A percentile compares a stretch with the other conserved stretches of the same genome.
Conservation (phyloP, 75 land plant genomes). For the Cupressus sempervirens region DNA sequence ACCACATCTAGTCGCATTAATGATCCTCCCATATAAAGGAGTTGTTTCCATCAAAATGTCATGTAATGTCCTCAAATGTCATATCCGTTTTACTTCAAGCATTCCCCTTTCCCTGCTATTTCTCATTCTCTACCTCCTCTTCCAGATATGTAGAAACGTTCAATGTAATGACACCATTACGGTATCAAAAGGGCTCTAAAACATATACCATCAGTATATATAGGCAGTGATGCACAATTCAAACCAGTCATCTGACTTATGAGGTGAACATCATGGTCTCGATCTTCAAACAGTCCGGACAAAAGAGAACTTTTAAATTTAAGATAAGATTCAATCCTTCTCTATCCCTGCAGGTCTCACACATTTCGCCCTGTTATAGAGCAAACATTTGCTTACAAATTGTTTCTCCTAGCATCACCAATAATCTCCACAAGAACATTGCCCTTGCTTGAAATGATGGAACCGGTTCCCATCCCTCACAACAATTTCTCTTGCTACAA, state of each 20-base stretch:
- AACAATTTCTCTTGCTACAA: constrained; percentile 17
- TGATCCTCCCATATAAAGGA: too few relatives aligned
- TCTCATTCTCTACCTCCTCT: too few relatives aligned
- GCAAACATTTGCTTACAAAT: too few relatives aligned
- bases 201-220: background rate
- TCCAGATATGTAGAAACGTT: too few relatives aligned
- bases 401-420: background rate
- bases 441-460: constrained; percentile 29
- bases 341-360: background rate
- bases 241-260: background rate
- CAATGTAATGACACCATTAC: too few relatives aligned
- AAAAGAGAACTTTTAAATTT: too few relatives aligned
- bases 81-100: too few relatives aligned
- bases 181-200: background rate
- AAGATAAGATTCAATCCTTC: background rate
- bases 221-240: background rate
- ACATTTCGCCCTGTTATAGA: background rate
- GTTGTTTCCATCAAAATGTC: too few relatives aligned
- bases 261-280: background rate
- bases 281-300: background rate
- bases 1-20: too few relatives aligned
- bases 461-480: constrained; percentile 23
- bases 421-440: constrained; percentile 20
- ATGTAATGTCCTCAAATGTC: too few relatives aligned
- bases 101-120: too few relatives aligned